Base-by-base conservation (phyloP, 345 rosid species). In the Brassica cretica region DNA sequence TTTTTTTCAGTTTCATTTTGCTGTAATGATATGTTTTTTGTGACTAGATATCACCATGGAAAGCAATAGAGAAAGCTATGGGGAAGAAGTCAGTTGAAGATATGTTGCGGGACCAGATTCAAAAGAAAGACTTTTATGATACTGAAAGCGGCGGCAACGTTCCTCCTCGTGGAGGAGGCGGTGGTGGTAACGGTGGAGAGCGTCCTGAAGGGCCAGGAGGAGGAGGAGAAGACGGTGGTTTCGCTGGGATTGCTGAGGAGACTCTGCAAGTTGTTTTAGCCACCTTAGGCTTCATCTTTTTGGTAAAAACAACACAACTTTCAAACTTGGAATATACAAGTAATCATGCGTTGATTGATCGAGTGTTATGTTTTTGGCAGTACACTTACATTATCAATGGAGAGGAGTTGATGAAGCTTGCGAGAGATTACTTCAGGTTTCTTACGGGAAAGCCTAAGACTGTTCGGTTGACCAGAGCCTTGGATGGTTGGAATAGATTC, bases 231-330 rank as follows among this genome's bases (percentile, higher is more conserved):
- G 93, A 88, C 53, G 90, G 83, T 63, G 86, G 87, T 27, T n/a
- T 80, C 46, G 68, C 83, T 58, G 93, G 88, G 55, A 75, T 83
- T 16, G 61, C 80, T 12, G 88, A 87, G 37, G 96, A 90, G 70
- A 82, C 90, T 7, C 4, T 87, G 69, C 93, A 90, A 90, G 91
- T 85, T 76, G 62, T 90, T 71, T 77, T 89, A 73, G 96, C 89
- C 58, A 89, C 93, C 41, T 37, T 85, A 62, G 91, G 87, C 79
- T 87, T 90, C 77, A 82, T 86, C 75, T 81, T 86, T 72, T 79
- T 90, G 91, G 96, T 90, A 85, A 64, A 27, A 33, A 3, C 30
- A 27, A 71, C 74, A 32, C 2, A 27, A 27, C 18, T 51, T 59
- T 66, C 53, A 9, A 55, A 55, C 68, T 71, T 74, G 10, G 30